phyloP scores from a whole-genome alignment of 345 rosid species.

The Sonneratia alba region DNA sequence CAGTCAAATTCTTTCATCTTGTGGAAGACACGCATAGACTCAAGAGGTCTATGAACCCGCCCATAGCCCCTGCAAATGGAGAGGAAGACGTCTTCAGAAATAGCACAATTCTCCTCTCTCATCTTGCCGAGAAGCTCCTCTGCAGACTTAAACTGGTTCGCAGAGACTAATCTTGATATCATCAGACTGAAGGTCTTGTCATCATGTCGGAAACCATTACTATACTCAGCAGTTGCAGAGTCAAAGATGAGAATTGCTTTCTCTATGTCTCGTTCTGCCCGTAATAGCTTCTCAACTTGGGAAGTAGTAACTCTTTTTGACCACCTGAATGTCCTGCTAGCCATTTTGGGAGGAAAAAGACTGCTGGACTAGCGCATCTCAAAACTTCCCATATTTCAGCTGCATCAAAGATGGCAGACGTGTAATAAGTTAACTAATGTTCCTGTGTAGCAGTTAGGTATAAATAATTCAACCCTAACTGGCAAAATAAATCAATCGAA shows the following conservation, averaged over 20 bases:
- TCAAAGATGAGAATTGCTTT: slow-evolving; percentile 55
- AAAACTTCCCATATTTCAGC: neutral
- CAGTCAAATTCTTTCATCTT: slow-evolving; percentile 61
- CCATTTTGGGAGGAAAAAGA: slow-evolving; percentile 17
- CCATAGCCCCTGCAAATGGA: slow-evolving; percentile 70
- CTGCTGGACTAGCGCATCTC: neutral
- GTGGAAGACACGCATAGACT: slow-evolving; percentile 56
- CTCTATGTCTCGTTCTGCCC: slow-evolving; percentile 48
- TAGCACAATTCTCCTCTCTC: slow-evolving; percentile 49
- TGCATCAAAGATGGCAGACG: neutral
- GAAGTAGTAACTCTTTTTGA: slow-evolving; percentile 43
- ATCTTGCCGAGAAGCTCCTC: slow-evolving; percentile 64
- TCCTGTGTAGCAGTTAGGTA: neutral
- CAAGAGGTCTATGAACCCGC: slow-evolving; percentile 63
- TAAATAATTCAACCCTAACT: no score
- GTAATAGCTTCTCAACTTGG: slow-evolving; percentile 51
- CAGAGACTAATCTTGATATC: slow-evolving; percentile 58
- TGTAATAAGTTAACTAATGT: neutral
- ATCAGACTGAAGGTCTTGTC: slow-evolving; percentile 41
- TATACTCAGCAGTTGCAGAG: slow-evolving; percentile 62
- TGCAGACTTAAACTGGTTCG: slow-evolving; percentile 53
- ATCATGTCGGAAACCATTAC: slow-evolving; percentile 58
- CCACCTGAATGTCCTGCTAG: slow-evolving; percentile 42
- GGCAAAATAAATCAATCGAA: no score
- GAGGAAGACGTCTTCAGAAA: slow-evolving; percentile 52